Evolutionary conservation across 441 rosid species (phyloP).

Genomic region (Croton setiger): DNA sequence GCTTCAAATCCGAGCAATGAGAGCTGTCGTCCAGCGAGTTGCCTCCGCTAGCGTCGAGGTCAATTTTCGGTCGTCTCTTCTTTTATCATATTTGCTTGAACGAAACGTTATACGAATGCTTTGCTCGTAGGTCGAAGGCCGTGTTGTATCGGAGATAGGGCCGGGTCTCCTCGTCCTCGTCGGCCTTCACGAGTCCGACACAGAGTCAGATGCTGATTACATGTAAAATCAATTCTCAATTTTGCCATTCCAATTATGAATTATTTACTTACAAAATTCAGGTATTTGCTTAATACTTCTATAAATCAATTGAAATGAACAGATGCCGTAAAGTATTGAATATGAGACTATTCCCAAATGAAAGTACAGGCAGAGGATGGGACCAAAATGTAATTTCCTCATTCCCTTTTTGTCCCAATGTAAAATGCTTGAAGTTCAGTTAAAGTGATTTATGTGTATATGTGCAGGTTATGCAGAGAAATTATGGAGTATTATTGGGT

Average conservation of each 20-base stretch:
- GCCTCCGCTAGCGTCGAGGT: slow-evolving; percentile 81
- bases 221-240: slow-evolving; percentile 33
- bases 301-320: slow-evolving; percentile 6
- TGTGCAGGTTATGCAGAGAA: slow-evolving; percentile 81
- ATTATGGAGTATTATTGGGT: slow-evolving; percentile 77
- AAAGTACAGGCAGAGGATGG: slow-evolving; percentile 76
- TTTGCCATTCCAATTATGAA: not conserved
- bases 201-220: slow-evolving; percentile 72
- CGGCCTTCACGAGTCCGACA: slow-evolving; percentile 77
- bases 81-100: not conserved
- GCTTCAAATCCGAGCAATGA: slow-evolving; percentile 62
- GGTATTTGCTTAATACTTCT: not conserved
- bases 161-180: slow-evolving; percentile 83
- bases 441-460: not conserved
- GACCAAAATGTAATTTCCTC: slow-evolving; percentile 62
- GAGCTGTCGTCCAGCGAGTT: slow-evolving; percentile 87
- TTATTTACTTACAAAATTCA: not conserved
- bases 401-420: not conserved
- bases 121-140: slow-evolving; percentile 63
- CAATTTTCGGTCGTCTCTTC: not conserved
- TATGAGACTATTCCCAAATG: slow-evolving; percentile 82
- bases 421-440: not conserved
- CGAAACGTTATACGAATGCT: not conserved
- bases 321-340: slow-evolving; percentile 87
- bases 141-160: slow-evolving; percentile 71